These are phyloP conservation scores for Apiospora rasikravindrae DNA, from an alignment of 2,329 filamentous ascomycete genomes.

Conservation along the genomic window DNA sequence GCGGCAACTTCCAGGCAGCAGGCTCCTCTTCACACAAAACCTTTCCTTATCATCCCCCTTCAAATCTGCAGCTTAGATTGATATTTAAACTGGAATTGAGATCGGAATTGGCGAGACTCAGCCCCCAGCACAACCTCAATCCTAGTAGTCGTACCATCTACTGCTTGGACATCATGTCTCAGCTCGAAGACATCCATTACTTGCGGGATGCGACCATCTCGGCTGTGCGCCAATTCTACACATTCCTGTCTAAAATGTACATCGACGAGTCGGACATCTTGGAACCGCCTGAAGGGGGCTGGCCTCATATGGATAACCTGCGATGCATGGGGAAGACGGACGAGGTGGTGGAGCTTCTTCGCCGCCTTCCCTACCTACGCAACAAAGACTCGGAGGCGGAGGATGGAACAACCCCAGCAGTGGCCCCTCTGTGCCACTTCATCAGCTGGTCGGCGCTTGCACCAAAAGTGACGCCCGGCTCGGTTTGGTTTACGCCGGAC, in stretches of 20 bases:
- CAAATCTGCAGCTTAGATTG: background rate
- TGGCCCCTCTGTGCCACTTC: constrained; percentile 16
- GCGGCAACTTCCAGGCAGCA: background rate
- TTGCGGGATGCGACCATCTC: constrained; percentile 33
- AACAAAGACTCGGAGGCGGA: background rate
- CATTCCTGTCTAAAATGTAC: constrained; percentile 36
- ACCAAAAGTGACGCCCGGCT: background rate
- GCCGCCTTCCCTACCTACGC: constrained; percentile 20
- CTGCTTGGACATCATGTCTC: background rate
- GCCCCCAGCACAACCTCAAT: background rate
- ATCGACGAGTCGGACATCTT: constrained; percentile 31
- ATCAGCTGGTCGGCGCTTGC: background rate
- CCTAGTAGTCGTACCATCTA: background rate
- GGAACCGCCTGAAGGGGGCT: constrained; percentile 35
- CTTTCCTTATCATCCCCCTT: background rate
- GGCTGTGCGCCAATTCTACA: constrained; percentile 34
- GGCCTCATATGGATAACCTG: constrained; percentile 32
- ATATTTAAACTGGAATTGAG: background rate
- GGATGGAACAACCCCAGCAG: background rate
- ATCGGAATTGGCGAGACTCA: background rate
- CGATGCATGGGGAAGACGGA: constrained; percentile 19
- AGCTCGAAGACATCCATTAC: background rate
- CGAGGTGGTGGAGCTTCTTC: constrained; percentile 14
- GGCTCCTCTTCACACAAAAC: background rate
- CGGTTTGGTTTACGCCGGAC: background rate